These are phyloP conservation scores for Salicornia ramosissima DNA, from an alignment of 148 eudicot species.

Conservation along the genomic window DNA sequence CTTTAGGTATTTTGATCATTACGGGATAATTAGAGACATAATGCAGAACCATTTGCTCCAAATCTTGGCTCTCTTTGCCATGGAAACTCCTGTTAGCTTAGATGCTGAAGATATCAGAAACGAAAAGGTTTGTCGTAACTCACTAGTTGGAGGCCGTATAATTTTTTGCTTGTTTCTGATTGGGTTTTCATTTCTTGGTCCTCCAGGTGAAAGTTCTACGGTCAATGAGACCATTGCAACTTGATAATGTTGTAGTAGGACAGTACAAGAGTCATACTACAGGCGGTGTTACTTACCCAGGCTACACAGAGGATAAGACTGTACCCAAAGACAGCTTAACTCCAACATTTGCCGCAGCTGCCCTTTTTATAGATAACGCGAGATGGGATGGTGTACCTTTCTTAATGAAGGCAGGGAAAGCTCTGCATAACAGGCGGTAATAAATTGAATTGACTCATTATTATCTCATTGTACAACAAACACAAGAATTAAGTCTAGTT, in stretches of 20 bases:
- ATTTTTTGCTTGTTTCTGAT: constrained; percentile 8
- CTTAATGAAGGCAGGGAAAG: constrained; percentile 98
- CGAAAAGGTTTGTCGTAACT: constrained; percentile 59
- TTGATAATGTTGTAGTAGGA: constrained; percentile 75
- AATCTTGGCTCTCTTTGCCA: constrained; percentile 93
- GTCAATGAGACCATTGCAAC: constrained; percentile 80
- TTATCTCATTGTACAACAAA: background rate
- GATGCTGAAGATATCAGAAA: constrained; percentile 98
- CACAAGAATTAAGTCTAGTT: background rate
- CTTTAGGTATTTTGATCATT: constrained; percentile 81
- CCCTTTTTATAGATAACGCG: constrained; percentile 88
- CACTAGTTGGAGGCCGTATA: background rate
- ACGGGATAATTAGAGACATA: constrained; percentile 92
- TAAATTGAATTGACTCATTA: background rate
- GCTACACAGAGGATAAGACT: constrained; percentile 81
- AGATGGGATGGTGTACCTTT: constrained; percentile 99
- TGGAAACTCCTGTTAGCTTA: constrained; percentile 98
- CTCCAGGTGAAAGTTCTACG: constrained; percentile 89
- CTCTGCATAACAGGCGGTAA: constrained; percentile 77
- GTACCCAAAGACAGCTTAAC: constrained; percentile 81
- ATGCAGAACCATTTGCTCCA: constrained; percentile 99
- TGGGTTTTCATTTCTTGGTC: constrained; percentile 4
- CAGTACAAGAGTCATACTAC: constrained; percentile 85
- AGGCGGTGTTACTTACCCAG: constrained; percentile 71
- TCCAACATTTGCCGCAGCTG: constrained; percentile 97